Conservation (phyloP, 2,329 filamentous ascomycete species). For the Biscogniauxia marginata region DNA sequence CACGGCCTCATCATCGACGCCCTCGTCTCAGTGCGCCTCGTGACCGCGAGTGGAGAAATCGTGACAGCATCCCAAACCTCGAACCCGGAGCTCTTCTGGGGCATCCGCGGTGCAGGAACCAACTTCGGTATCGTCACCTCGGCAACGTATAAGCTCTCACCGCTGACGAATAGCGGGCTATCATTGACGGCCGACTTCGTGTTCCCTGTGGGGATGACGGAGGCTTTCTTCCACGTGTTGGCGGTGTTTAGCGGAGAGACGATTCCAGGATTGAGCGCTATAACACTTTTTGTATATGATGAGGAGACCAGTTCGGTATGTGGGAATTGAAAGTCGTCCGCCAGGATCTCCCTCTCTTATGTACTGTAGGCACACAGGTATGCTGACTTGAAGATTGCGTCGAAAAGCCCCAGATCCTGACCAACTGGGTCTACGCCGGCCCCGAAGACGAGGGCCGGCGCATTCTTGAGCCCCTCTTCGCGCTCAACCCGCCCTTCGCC, state of each 20-base stretch:
- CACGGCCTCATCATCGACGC: slow-evolving; percentile 26
- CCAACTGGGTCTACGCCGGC: neutral
- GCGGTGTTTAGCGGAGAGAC: neutral
- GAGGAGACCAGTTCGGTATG: no score
- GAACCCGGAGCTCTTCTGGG: slow-evolving; percentile 27
- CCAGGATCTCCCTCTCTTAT: neutral
- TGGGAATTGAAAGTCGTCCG: neutral
- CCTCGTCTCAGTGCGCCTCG: slow-evolving; percentile 25
- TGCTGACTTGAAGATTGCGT: no score
- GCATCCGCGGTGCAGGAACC: slow-evolving; percentile 24
- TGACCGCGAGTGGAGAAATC: slow-evolving; percentile 22
- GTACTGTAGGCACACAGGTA: no score
- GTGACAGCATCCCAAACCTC: slow-evolving; percentile 10
- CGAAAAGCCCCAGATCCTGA: neutral
- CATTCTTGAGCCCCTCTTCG: neutral
- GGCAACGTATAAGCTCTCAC: slow-evolving; percentile 3
- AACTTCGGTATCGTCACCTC: slow-evolving; percentile 27
- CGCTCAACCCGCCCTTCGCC: neutral
- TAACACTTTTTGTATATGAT: no score
- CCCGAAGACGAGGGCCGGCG: neutral
- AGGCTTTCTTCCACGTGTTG: neutral
- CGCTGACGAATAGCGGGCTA: neutral
- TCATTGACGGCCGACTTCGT: neutral
- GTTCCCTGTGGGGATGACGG: neutral
- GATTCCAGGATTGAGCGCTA: no score